A percentile compares a stretch with the other conserved stretches of the same genome.
Conservation (phyloP, 1,139 yeast genomes). For the Lodderomyces margitis region DNA sequence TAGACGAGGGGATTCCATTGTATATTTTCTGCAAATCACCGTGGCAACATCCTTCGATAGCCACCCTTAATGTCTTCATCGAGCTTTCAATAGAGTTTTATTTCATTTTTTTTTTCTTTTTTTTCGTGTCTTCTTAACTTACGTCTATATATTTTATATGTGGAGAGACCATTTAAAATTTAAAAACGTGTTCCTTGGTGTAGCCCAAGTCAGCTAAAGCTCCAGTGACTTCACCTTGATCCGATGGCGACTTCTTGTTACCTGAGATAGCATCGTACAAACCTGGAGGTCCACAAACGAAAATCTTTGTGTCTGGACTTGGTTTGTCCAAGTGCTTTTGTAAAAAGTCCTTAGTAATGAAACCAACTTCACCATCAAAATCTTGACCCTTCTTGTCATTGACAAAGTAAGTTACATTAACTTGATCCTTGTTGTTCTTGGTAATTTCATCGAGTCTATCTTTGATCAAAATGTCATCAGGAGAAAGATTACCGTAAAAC, state of each 20-base stretch:
- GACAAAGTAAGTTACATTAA: constrained; percentile 67
- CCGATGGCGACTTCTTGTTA: constrained; percentile 76
- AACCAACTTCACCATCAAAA: constrained; percentile 86
- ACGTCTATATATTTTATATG: constrained; percentile 2
- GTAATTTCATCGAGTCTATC: constrained; percentile 75
- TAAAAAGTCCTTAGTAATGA: constrained; percentile 75
- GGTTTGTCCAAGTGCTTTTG: constrained; percentile 65
- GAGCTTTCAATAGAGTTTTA: neutral
- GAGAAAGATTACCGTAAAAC: constrained; percentile 76
- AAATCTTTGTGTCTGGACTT: constrained; percentile 61
- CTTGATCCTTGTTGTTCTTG: constrained; percentile 58
- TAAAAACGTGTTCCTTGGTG: constrained; percentile 83
- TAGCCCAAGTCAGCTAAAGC: constrained; percentile 84
- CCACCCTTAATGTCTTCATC: constrained; percentile 32
- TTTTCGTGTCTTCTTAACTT: neutral
- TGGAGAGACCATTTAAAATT: constrained; percentile 52
- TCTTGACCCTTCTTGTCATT: constrained; percentile 62
- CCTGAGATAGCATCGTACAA: constrained; percentile 59
- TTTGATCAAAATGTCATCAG: constrained; percentile 75
- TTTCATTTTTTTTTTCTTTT: neutral
- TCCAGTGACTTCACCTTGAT: constrained; percentile 94
- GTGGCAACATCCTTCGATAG: constrained; percentile 93
- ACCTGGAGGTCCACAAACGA: constrained; percentile 90
- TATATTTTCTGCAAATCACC: constrained; percentile 74
- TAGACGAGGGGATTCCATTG: constrained; percentile 23